A percentile compares a stretch with the other conserved stretches of the same genome.
Conservation (phyloP, 306 rosid species). For the Inga oerstediana region DNA sequence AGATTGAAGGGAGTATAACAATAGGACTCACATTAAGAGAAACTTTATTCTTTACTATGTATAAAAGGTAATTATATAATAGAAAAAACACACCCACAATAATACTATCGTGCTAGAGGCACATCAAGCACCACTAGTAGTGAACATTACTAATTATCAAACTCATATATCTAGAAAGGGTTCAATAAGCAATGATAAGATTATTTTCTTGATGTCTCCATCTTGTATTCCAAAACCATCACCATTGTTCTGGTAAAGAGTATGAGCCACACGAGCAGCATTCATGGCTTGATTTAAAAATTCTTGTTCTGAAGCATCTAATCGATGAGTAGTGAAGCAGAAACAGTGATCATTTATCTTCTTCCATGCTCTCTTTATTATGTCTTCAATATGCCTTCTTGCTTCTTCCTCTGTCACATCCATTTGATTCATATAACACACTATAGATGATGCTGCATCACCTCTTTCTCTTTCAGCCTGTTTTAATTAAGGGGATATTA, state of each 20-base stretch:
- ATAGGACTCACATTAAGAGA: too few species aligned
- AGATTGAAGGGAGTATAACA: too few species aligned
- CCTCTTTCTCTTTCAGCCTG: constrained; percentile 54
- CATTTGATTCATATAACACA: constrained; percentile 47
- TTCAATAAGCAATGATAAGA: constrained; percentile 35
- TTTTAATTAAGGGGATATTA: not conserved
- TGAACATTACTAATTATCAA: not conserved
- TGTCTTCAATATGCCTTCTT: constrained; percentile 5
- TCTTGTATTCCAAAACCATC: constrained; percentile 46
- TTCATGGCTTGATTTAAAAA: constrained; percentile 28
- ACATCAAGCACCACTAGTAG: not conserved
- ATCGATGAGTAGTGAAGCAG: not conserved
- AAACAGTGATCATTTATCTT: constrained; percentile 39
- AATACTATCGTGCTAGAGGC: not conserved
- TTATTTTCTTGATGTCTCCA: not conserved
- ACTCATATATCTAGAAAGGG: constrained; percentile 13
- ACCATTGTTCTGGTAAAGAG: constrained; percentile 39
- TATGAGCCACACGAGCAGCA: constrained; percentile 43
- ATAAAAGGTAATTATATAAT: not conserved
- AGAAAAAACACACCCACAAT: not conserved
- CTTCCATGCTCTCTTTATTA: constrained; percentile 43
- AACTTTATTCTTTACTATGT: too few species aligned
- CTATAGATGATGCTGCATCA: constrained; percentile 45
- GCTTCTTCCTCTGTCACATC: constrained; percentile 42
- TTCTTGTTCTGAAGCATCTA: not conserved